These are phyloP conservation scores for Botrytis hyacinthi DNA, from an alignment of 2,329 filamentous ascomycete genomes.

Conservation along the genomic window DNA sequence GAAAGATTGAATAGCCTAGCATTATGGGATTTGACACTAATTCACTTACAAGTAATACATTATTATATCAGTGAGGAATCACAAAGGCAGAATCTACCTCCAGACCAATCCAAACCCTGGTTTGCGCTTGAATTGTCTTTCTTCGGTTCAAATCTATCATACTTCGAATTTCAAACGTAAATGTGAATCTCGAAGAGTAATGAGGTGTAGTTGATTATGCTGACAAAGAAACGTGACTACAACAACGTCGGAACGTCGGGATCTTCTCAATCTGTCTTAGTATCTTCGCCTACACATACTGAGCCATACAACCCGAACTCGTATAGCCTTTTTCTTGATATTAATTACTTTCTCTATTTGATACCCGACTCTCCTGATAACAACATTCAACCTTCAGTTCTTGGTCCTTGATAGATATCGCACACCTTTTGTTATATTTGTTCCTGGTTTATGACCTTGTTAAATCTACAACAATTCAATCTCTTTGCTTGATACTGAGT, in stretches of 20 bases:
- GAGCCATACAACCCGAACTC: neutral
- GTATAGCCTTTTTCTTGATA: neutral
- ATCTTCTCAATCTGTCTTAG: neutral
- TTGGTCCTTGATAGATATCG: neutral
- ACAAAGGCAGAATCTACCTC: neutral
- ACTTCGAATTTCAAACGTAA: neutral
- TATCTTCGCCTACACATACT: neutral
- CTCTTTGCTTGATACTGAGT: neutral
- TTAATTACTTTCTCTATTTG: neutral
- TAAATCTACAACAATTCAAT: neutral
- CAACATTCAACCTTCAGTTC: neutral
- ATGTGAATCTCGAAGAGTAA: neutral
- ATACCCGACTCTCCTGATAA: neutral
- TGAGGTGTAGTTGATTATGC: neutral
- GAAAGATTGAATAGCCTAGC: neutral
- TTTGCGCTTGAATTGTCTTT: accelerated
- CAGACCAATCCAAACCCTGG: neutral
- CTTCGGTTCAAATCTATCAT: neutral
- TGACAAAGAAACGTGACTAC: neutral
- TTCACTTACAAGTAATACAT: neutral
- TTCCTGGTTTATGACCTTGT: neutral
- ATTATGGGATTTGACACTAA: neutral
- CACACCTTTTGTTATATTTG: neutral
- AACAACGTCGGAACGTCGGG: neutral
- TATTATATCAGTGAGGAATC: neutral